Evolutionary conservation across 1,139 yeast species (phyloP).

Genomic region (Geotrichum cucujoidarum): DNA sequence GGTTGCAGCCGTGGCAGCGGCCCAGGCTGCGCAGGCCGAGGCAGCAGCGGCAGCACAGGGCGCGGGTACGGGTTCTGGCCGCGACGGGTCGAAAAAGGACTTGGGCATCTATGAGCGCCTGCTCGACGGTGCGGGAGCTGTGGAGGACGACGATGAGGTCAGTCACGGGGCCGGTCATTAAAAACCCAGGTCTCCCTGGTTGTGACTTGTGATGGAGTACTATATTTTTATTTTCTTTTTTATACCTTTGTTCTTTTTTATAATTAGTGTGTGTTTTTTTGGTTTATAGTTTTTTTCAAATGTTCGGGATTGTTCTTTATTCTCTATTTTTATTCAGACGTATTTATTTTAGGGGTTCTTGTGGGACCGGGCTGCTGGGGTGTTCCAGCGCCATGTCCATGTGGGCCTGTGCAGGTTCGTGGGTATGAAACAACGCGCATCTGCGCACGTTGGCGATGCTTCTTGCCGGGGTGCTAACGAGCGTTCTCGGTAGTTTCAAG

Average conservation of each 20-base stretch:
- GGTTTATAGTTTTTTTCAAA: not conserved
- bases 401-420: too few relatives aligned
- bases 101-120: not conserved
- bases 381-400: too few relatives aligned
- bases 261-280: not conserved
- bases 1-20: constrained; percentile 14
- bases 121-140: not conserved
- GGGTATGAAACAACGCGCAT: too few relatives aligned
- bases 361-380: too few relatives aligned
- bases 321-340: too few relatives aligned
- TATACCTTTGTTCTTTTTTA: not conserved
- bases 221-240: not conserved
- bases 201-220: not conserved
- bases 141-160: not conserved
- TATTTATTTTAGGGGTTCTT: too few relatives aligned
- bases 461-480: too few relatives aligned
- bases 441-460: too few relatives aligned
- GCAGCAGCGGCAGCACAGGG: constrained; percentile 1
- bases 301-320: too few relatives aligned
- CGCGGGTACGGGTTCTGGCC: not conserved
- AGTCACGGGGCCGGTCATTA: not conserved
- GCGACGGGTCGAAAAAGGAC: not conserved
- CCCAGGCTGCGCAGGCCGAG: constrained; percentile 14
- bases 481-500: too few relatives aligned
- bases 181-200: too few relatives aligned